Evolutionary conservation across 495 filamentous ascomycete genomes (phyloP).

Genomic region (Talaromyces wortmannii): DNA sequence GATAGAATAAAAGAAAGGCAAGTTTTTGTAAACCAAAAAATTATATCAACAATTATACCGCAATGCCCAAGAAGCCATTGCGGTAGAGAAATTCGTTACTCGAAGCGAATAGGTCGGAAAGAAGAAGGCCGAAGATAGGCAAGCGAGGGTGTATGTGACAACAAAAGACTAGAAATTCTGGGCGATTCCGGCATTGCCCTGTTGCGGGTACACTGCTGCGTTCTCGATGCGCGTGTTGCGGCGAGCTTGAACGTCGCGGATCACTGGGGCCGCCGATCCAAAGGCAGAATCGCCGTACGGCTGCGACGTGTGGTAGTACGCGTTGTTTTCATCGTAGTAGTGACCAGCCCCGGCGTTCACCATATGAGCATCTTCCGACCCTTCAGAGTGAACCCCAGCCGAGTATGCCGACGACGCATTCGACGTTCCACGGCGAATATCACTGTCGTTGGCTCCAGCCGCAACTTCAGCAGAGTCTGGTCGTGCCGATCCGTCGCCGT

Average conservation of each 20-base stretch:
- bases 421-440: conserved; percentile 83
- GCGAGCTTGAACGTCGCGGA: conserved; percentile 86
- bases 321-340: conserved; percentile 44
- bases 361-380: conserved; percentile 66
- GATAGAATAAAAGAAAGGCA: neutral
- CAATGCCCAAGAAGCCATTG: neutral
- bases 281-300: conserved; percentile 51
- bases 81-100: neutral
- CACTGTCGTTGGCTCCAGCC: conserved; percentile 57
- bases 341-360: conserved; percentile 38
- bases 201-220: conserved; percentile 75
- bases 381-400: conserved; percentile 71
- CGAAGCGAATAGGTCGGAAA: neutral
- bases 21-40: neutral
- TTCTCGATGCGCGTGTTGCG: conserved; percentile 93
- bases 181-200: conserved; percentile 90
- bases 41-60: neutral
- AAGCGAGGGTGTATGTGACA: neutral
- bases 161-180: conserved; percentile 73
- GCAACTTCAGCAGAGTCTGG: conserved; percentile 64
- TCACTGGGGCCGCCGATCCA: conserved; percentile 64
- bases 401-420: conserved; percentile 98
- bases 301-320: conserved; percentile 50
- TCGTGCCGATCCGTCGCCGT: conserved; percentile 58
- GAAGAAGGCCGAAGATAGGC: neutral